Percentiles rank a stretch among this genome's conserved stretches.
Conservation (phyloP, 106 monocot genomes). For the Hemerocallis citrina region DNA sequence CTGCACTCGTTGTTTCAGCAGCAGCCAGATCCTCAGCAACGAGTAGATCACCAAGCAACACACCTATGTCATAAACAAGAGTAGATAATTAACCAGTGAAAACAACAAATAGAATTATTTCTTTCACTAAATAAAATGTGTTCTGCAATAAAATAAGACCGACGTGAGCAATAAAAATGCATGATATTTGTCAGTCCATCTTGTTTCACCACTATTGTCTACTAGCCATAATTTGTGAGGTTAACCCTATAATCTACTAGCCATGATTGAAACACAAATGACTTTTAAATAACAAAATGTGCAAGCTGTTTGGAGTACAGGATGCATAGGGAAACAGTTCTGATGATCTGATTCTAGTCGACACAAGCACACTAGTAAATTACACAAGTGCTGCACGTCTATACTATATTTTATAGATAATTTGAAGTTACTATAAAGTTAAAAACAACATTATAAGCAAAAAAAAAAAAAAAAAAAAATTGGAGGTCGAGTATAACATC, state of each 20-base stretch:
- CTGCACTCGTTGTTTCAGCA: constrained; percentile 80
- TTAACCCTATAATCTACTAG: background rate
- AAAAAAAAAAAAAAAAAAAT: no score
- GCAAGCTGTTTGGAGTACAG: background rate
- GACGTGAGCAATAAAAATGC: background rate
- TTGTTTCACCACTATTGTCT: background rate
- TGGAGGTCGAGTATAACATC: no score
- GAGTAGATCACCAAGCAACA: constrained; percentile 95
- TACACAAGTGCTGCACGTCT: no score
- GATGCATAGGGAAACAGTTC: background rate
- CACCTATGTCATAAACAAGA: constrained; percentile 34
- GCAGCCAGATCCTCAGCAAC: constrained; percentile 97
- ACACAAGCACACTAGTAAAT: no score
- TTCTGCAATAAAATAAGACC: background rate
- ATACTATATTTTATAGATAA: no score
- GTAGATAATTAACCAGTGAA: background rate
- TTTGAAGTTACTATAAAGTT: no score
- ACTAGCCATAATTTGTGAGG: background rate
- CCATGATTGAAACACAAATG: background rate
- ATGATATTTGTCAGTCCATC: background rate
- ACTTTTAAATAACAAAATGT: background rate
- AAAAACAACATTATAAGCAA: no score
- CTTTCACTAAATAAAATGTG: background rate
- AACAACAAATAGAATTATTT: background rate
- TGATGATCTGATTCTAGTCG: no score